phyloP scores from a whole-genome alignment of 768 basidiomycete species.

The Gloeostereum incarnatum region DNA sequence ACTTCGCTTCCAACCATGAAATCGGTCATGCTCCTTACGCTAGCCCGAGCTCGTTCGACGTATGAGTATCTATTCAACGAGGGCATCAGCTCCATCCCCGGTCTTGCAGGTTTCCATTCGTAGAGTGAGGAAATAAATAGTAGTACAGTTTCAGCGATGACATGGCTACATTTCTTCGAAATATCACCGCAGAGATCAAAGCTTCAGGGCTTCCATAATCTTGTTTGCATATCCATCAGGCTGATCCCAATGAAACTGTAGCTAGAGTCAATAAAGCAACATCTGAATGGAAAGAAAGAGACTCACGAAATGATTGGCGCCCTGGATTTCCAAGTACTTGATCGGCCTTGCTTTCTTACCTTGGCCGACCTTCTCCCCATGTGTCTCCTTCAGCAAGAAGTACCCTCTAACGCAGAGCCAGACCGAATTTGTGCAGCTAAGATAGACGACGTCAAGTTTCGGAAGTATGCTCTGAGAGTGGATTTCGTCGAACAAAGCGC shows the following conservation, averaged over 20 bases:
- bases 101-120: too few relatives aligned
- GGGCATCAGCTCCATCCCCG: too few relatives aligned
- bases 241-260: conserved; percentile 1
- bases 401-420: conserved; percentile 17
- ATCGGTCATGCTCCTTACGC: too few relatives aligned
- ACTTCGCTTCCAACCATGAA: too few relatives aligned
- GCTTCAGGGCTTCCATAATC: too few relatives aligned
- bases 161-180: too few relatives aligned
- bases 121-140: too few relatives aligned
- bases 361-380: conserved; percentile 10
- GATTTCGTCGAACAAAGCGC: conserved; percentile 12
- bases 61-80: too few relatives aligned
- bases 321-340: conserved; percentile 14
- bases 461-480: conserved; percentile 11
- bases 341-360: conserved; percentile 14
- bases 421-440: conserved; percentile 12
- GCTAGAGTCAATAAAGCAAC: not conserved
- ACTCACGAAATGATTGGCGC: conserved; percentile 27
- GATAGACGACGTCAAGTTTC: conserved; percentile 11
- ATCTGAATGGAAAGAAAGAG: not conserved
- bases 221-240: too few relatives aligned
- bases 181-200: too few relatives aligned
- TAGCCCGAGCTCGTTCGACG: too few relatives aligned
- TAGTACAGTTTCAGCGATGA: too few relatives aligned
- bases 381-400: conserved; percentile 9